phyloP scores from a whole-genome alignment of 2,329 filamentous ascomycete genomes.

The Orbilia blumenaviensis region DNA sequence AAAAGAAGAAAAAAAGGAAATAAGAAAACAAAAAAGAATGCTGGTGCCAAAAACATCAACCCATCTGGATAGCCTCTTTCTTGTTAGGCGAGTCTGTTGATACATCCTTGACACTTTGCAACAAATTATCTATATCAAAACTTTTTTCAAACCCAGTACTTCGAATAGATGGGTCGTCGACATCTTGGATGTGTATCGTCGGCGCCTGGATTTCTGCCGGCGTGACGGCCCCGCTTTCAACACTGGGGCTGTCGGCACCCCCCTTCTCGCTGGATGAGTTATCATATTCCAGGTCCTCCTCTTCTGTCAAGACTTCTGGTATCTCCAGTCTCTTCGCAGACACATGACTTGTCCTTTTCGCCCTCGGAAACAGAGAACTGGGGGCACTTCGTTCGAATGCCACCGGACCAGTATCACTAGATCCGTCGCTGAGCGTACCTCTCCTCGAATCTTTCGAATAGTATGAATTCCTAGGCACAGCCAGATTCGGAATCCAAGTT shows the following conservation, averaged over 20 bases:
- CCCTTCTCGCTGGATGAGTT: conserved; percentile 1
- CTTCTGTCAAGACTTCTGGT: conserved; percentile 22
- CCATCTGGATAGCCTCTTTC: not conserved
- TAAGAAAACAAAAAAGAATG: not conserved
- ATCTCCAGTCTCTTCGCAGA: conserved; percentile 42
- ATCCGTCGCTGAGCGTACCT: not conserved
- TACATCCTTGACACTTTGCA: conserved; percentile 1
- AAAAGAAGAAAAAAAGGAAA: not conserved
- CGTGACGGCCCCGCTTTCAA: not conserved
- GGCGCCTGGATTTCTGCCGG: conserved; percentile 6
- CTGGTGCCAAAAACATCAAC: not conserved
- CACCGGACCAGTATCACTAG: no score
- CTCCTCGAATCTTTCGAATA: not conserved
- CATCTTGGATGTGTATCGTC: conserved; percentile 11
- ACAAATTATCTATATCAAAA: conserved; percentile 2
- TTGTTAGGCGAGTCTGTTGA: not conserved
- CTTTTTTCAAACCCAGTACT: not conserved
- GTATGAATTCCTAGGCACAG: not conserved
- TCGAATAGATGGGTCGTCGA: not conserved
- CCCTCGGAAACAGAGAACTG: no score
- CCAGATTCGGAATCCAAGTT: conserved; percentile 9
- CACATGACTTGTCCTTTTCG: conserved; percentile 33
- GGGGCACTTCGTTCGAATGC: not conserved
- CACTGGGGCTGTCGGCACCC: not conserved
- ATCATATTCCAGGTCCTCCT: conserved; percentile 18